Percentiles rank a stretch among this genome's conserved stretches.
Evolutionary conservation across 1,284 basidiomycete species (phyloP).

Genomic region (Sphaerobolus stellatus): DNA sequence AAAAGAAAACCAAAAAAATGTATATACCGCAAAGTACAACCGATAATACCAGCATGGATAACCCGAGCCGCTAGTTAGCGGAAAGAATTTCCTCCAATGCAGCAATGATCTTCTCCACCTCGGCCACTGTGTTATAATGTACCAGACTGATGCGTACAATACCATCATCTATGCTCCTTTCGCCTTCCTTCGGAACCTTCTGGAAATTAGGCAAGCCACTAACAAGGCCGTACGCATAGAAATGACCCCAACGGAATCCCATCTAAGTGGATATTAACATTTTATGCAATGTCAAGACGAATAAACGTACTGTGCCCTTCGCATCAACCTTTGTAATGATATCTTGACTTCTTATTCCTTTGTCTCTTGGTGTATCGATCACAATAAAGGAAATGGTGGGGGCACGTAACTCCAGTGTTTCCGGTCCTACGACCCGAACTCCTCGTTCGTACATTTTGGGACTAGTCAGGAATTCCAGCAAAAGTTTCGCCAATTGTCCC

Average conservation of each 20-base stretch:
- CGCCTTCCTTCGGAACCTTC: slow-evolving; percentile 3
- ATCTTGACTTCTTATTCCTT: slow-evolving; percentile 54
- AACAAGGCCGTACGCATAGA: slow-evolving; percentile 72
- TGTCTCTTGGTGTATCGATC: slow-evolving; percentile 38
- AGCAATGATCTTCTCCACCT: slow-evolving; percentile 58
- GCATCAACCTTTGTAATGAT: slow-evolving; percentile 54
- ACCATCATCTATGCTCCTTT: slow-evolving; percentile 48
- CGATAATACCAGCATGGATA: no score
- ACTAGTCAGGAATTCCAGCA: slow-evolving; percentile 43
- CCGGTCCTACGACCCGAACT: slow-evolving; percentile 68
- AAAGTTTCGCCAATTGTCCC: slow-evolving; percentile 37
- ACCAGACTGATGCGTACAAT: slow-evolving; percentile 77
- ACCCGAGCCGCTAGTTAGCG: no score
- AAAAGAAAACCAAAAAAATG: no score
- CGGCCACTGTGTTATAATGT: slow-evolving; percentile 75
- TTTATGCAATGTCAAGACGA: not conserved
- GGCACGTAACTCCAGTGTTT: slow-evolving; percentile 43
- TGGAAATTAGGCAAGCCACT: slow-evolving; percentile 57
- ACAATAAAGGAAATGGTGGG: slow-evolving; percentile 77
- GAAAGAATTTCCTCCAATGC: slow-evolving; percentile 47
- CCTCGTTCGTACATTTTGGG: slow-evolving; percentile 49
- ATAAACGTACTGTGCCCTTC: slow-evolving; percentile 53
- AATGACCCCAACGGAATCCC: slow-evolving; percentile 76
- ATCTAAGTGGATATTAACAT: slow-evolving; percentile 42
- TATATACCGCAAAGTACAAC: no score